Base-by-base conservation (phyloP, 139 green algal species). In the Gonium pectorale region DNA sequence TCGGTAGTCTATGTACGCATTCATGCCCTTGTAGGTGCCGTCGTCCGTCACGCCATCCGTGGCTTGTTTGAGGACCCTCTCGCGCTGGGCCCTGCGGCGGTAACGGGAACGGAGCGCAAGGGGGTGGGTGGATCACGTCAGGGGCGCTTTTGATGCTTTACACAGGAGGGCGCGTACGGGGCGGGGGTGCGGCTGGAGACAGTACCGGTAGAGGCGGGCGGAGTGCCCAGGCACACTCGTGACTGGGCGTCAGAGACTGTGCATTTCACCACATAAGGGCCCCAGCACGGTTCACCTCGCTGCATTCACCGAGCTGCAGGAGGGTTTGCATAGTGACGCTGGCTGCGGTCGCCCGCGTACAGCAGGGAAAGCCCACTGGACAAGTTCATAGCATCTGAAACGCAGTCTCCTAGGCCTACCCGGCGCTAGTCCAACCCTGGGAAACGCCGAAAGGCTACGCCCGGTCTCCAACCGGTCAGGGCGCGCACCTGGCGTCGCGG, bases 1-100 rank as follows among this genome's bases (percentile, higher is more conserved):
- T 3, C 87, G 89, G 89, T 95, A 98, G 83, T 98, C 95, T 17
- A 86, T 93, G 88, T 98, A 98, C 31, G 70, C 80, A 69, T 92
- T 95, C 86, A 96, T 91, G 69, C 95, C 96, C 81, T 89, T 94
- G 90, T 98, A 98, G 24, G 60, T 79, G 27, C 89, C 86, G 64
- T 94, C 93, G 33, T 89, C 82, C 0, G 24, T 46, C 5, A 49
- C 89, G 29, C 78, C 90, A 19, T 59, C 74, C 35, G 56, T 43
- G 21, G 71, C 89, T 70, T 91, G 86, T 66, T 27, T 54, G 51
- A 82, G 80, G 44, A 59, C 82, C 77, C 15, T 63, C 69, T 37
- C 79, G 72, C 5, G 67, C 79, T 54, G 72, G 44, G 46, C 81
- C 90, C 67, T 94, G 84, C 33, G 41, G 22, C 31, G 46, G 56